Base-by-base conservation (phyloP, 108 stramenopile genomes). In the Cyclotella sp. region DNA sequence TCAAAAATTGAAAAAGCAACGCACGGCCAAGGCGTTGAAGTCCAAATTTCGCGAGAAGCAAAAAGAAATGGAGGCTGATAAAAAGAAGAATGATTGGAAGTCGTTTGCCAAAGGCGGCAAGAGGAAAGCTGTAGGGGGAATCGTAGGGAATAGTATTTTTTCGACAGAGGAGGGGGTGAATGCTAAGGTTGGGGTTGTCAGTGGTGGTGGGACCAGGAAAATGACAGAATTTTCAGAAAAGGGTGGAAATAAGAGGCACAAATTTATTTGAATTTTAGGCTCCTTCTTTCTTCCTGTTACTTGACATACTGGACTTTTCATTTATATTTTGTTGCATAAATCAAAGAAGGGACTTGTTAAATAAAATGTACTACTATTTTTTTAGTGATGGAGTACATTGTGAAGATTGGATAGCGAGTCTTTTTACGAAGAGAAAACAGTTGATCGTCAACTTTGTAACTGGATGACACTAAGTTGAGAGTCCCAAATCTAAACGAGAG, bases 41-140 rank as follows among this genome's bases (percentile, higher is more conserved):
- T 85, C 76, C 44, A 91, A 93, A 82, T 82, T 80, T 44, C 82
- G 91, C 34, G 77, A 75, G 19, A 72, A 88, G 66, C 82, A 84
- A 72, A 93, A 92, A 58, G 92, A 93, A 64, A 62, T 71, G 12
- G 92, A 93, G 75, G 83, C 87, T 12, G 62, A 74, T 16, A 81
- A 90, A 46, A 90, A 90, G 60, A 89, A 90, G 46, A 88, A 86
- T 39, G 86, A 90, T 21, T 95, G 94, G 94, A 88, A 93, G 68
- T 83, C 82, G 30, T 95, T 95, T 84, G 86, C 88, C 11, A 88
- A 86, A 68, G 63, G 52, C 8, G 72, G 54, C 46, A 77, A 77
- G 47, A 74, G 57, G 54, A 88, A 77, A 55, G 22, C 68, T 24
- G 61, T 49, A 5, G 52, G 64, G 15, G 55, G 28, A 4, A 46